A percentile compares a stretch with the other conserved stretches of the same genome.
These are phyloP conservation scores for Uronychia setigera DNA, from an alignment of 73 alveolate species.

Conservation along the genomic window DNA sequence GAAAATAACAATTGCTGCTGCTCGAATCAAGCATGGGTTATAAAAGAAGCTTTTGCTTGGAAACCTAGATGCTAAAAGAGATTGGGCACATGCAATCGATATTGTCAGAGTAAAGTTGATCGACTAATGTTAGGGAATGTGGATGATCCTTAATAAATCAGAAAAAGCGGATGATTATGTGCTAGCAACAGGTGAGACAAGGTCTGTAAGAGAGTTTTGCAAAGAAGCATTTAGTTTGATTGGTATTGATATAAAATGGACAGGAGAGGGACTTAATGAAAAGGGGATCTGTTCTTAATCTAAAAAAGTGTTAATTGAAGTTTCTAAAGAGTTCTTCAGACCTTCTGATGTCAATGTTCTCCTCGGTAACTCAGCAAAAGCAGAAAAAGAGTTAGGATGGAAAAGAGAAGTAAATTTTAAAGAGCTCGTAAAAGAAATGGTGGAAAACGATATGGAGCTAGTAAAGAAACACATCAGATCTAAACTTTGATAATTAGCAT, in stretches of 20 bases:
- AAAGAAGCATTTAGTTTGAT: constrained; percentile 50
- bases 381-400: constrained; percentile 62
- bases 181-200: constrained; percentile 49
- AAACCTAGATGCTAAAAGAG: constrained; percentile 72
- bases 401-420: constrained; percentile 19
- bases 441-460: constrained; percentile 18
- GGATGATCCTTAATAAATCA: constrained; percentile 57
- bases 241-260: constrained; percentile 35
- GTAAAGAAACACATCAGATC: too few relatives aligned
- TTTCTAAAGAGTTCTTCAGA: constrained; percentile 35
- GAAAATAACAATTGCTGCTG: constrained; percentile 29
- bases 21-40: constrained; percentile 34
- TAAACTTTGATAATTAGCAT: too few relatives aligned
- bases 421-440: constrained; percentile 32
- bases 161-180: constrained; percentile 66
- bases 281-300: constrained; percentile 42
- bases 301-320: constrained; percentile 48
- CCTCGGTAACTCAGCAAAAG: constrained; percentile 63
- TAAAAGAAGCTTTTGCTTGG: constrained; percentile 37
- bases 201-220: constrained; percentile 44
- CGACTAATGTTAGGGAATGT: constrained; percentile 12
- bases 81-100: constrained; percentile 82
- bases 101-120: constrained; percentile 1
- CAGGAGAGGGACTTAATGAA: constrained; percentile 57
- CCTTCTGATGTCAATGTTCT: constrained; percentile 69